These are phyloP conservation scores for Geotrichum reessii DNA, from an alignment of 1,139 yeast genomes.

Conservation along the genomic window DNA sequence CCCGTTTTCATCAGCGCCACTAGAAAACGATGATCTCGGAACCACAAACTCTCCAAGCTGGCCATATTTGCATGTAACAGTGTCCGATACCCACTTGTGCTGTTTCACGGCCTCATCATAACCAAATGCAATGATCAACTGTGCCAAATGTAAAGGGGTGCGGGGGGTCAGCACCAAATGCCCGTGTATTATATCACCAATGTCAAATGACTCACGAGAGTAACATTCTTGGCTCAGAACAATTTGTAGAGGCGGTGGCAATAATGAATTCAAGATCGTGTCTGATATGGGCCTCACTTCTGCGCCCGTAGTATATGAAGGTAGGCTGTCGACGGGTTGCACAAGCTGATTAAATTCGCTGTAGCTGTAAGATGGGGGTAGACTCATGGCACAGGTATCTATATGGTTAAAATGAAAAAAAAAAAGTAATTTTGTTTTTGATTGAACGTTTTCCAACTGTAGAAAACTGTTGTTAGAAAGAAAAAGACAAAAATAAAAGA, in stretches of 20 bases:
- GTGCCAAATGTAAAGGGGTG: background rate
- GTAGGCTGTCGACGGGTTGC: background rate
- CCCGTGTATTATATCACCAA: slow-evolving; percentile 7
- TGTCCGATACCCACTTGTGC: background rate
- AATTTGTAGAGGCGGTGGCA: background rate
- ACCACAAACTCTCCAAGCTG: background rate
- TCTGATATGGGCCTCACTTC: slow-evolving; percentile 2
- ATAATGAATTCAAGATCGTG: background rate
- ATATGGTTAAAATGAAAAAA: too few relatives aligned
- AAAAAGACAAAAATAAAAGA: too few relatives aligned
- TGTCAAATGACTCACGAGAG: background rate
- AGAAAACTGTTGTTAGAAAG: too few relatives aligned
- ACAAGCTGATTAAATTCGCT: background rate
- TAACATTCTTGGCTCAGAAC: background rate
- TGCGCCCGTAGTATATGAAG: slow-evolving; percentile 1
- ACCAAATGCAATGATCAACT: slow-evolving; percentile 1
- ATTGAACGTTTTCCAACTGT: too few relatives aligned
- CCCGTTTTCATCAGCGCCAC: background rate
- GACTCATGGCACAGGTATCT: too few relatives aligned
- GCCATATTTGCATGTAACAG: background rate
- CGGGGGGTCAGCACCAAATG: background rate
- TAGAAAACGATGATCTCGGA: background rate
- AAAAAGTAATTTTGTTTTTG: too few relatives aligned
- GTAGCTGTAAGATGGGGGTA: background rate
- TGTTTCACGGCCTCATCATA: background rate